phyloP scores from a whole-genome alignment of 1,284 basidiomycete genomes.

The Pseudozyma thailandica region DNA sequence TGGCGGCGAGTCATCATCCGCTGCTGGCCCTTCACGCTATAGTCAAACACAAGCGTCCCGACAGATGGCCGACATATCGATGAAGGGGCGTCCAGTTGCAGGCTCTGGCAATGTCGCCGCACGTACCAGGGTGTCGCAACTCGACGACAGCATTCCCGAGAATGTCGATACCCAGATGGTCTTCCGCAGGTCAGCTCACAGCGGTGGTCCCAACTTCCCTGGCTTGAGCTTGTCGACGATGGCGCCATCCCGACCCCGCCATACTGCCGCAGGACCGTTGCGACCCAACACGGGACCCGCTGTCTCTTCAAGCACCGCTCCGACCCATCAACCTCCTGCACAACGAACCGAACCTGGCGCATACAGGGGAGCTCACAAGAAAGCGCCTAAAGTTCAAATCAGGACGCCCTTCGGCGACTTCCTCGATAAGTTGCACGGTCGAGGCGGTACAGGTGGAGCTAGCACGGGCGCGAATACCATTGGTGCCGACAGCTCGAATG shows the following conservation, averaged over 20 bases:
- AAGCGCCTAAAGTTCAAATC: conserved; percentile 22
- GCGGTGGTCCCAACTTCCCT: conserved; percentile 15
- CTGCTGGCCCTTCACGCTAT: conserved; percentile 20
- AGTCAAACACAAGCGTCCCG: conserved; percentile 11
- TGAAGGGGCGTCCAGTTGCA: conserved; percentile 22
- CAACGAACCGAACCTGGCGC: conserved; percentile 24
- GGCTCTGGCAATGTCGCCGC: conserved; percentile 16
- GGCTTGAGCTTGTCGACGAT: conserved; percentile 17
- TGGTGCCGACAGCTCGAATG: background rate
- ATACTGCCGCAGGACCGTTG: background rate
- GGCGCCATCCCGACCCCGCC: conserved; percentile 5
- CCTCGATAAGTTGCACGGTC: conserved; percentile 15
- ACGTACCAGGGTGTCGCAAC: conserved; percentile 24
- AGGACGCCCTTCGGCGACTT: conserved; percentile 22
- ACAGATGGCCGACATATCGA: conserved; percentile 28
- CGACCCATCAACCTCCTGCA: conserved; percentile 1
- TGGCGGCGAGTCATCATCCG: background rate
- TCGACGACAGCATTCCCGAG: conserved; percentile 40
- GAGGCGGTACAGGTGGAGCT: background rate
- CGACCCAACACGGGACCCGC: conserved; percentile 5
- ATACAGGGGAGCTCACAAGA: conserved; percentile 42
- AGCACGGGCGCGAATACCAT: background rate
- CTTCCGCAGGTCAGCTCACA: conserved; percentile 27
- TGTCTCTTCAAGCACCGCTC: background rate
- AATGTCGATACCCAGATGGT: conserved; percentile 22